These are phyloP conservation scores for Xylariales sp. DNA, from an alignment of 2,329 filamentous ascomycete species.

Conservation along the genomic window DNA sequence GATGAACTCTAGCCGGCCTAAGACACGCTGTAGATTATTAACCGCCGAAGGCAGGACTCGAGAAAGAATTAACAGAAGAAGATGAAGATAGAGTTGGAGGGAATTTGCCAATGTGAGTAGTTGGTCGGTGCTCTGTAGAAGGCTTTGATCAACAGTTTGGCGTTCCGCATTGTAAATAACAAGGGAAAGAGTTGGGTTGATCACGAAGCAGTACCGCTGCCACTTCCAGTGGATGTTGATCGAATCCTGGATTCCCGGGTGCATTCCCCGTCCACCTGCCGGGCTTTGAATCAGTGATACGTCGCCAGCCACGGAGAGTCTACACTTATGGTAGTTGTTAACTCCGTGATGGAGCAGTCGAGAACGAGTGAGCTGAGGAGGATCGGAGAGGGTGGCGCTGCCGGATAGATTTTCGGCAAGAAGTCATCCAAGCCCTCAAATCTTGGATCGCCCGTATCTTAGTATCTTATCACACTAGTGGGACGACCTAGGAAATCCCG, in stretches of 20 bases:
- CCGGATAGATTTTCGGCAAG: constrained; percentile 26
- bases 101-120: constrained; percentile 34
- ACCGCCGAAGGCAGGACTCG: constrained; percentile 33
- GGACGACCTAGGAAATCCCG: too few relatives aligned
- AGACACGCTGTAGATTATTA: constrained; percentile 15
- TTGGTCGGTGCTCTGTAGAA: constrained; percentile 37
- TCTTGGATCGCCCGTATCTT: constrained; percentile 9
- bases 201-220: constrained; percentile 32
- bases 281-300: constrained; percentile 53
- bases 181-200: constrained; percentile 33
- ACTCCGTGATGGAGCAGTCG: constrained; percentile 37
- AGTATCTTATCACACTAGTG: too few relatives aligned
- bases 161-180: constrained; percentile 45
- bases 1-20: constrained; percentile 28
- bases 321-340: constrained; percentile 35
- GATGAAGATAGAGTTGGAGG: constrained; percentile 28
- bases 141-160: constrained; percentile 37
- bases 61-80: constrained; percentile 32
- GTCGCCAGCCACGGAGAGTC: constrained; percentile 52
- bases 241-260: constrained; percentile 50
- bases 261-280: constrained; percentile 54
- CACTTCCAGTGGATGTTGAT: constrained; percentile 53
- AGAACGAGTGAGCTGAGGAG: constrained; percentile 40
- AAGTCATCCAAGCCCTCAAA: constrained; percentile 29
- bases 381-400: constrained; percentile 21